Conservation (phyloP, 129 eudicot species). For the Kitagawia praeruptora region DNA sequence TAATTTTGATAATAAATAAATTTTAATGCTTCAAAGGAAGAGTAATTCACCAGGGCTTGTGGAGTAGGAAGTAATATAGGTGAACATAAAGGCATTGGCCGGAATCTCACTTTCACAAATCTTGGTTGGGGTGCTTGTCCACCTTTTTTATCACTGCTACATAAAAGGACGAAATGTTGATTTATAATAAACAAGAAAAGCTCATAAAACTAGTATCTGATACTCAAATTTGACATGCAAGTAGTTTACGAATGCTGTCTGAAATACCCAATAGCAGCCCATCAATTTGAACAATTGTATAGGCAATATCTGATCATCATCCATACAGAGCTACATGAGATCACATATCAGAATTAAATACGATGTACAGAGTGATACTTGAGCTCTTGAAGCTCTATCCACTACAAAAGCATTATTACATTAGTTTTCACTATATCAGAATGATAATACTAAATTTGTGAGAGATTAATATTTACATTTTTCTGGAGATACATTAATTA, state of each 20-base stretch:
- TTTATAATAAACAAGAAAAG: constrained; percentile 7
- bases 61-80: constrained; percentile 88
- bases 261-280: background rate
- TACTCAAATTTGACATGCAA: background rate
- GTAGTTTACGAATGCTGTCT: background rate
- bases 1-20: background rate
- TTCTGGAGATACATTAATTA: too few relatives aligned
- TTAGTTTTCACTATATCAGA: background rate
- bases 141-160: constrained; percentile 66
- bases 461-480: too few relatives aligned
- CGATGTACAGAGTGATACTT: background rate
- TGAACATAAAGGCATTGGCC: constrained; percentile 89
- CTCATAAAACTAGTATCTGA: background rate
- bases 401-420: background rate
- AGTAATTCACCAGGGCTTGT: constrained; percentile 75
- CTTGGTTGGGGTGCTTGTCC: constrained; percentile 39
- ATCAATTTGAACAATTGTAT: background rate
- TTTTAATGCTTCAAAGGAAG: background rate
- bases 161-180: constrained; percentile 13
- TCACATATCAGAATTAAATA: background rate
- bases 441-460: background rate
- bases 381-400: background rate
- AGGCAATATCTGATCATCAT: background rate
- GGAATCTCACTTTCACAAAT: constrained; percentile 63
- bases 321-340: background rate